A percentile compares a stretch with the other conserved stretches of the same genome.
phyloP scores from a whole-genome alignment of 164 flowering plant genomes.

The Piper betle region DNA sequence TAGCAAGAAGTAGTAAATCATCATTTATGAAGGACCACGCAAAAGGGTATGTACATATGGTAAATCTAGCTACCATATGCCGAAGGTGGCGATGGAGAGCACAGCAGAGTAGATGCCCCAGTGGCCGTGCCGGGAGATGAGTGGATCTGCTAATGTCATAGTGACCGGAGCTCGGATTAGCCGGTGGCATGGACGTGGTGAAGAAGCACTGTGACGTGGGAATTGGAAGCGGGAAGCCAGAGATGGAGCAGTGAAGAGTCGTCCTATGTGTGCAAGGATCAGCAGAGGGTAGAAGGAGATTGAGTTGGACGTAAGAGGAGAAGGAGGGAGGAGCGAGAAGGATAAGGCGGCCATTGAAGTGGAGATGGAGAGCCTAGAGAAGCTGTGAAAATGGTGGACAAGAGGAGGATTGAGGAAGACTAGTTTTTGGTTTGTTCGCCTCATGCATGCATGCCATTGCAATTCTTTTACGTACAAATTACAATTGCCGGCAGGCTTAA shows the following conservation, averaged over 20 bases:
- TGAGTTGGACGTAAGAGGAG: neutral
- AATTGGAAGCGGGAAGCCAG: neutral
- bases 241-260: neutral
- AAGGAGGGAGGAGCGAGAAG: neutral
- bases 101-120: slow-evolving; percentile 95
- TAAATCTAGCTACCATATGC: slow-evolving; percentile 49
- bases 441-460: no score
- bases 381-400: no score
- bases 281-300: neutral
- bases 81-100: slow-evolving; percentile 67
- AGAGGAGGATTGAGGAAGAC: no score
- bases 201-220: neutral
- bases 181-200: neutral
- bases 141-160: slow-evolving; percentile 16
- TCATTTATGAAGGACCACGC: neutral
- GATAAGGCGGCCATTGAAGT: no score
- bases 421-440: no score
- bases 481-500: no score
- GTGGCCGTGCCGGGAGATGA: slow-evolving; percentile 63
- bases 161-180: neutral
- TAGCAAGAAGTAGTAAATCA: neutral
- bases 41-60: neutral
- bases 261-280: neutral
- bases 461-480: no score
- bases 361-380: no score